These are phyloP conservation scores for Sugiyamaella xylanicola DNA, from an alignment of 1,139 yeast species.

Conservation along the genomic window DNA sequence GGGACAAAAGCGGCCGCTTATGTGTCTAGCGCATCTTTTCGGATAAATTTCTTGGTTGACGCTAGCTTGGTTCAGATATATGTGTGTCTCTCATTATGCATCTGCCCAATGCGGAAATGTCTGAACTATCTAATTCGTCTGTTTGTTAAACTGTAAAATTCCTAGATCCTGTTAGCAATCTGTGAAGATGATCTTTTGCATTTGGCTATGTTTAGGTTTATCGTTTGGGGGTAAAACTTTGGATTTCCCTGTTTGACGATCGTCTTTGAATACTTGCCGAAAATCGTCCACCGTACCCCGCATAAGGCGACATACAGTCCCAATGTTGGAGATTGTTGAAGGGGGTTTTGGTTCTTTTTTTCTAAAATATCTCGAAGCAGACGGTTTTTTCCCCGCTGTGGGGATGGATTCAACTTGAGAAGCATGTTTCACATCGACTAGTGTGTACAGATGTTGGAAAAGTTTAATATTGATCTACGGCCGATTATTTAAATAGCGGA, in stretches of 20 bases:
- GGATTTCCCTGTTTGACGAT: neutral
- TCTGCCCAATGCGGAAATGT: neutral
- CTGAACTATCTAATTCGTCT: neutral
- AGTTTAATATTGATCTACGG: neutral
- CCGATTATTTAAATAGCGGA: neutral
- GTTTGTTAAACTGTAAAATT: neutral
- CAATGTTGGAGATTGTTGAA: neutral
- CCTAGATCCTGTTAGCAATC: neutral
- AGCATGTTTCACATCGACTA: neutral
- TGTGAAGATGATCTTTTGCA: neutral
- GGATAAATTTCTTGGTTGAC: neutral
- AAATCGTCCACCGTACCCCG: neutral
- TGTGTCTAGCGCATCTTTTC: neutral
- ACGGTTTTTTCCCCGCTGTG: neutral
- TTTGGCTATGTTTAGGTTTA: neutral
- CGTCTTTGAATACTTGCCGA: neutral
- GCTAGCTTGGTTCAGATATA: neutral
- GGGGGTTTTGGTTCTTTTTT: neutral
- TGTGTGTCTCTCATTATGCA: neutral
- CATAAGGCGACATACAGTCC: neutral
- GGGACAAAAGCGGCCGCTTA: slow-evolving; percentile 1
- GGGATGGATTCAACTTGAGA: neutral
- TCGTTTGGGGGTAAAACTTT: slow-evolving; percentile 1
- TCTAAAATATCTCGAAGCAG: neutral
- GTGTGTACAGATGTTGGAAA: neutral